These are phyloP conservation scores for Lipomyces spencermartinsiae DNA, from an alignment of 805 yeast genomes.

Conservation along the genomic window DNA sequence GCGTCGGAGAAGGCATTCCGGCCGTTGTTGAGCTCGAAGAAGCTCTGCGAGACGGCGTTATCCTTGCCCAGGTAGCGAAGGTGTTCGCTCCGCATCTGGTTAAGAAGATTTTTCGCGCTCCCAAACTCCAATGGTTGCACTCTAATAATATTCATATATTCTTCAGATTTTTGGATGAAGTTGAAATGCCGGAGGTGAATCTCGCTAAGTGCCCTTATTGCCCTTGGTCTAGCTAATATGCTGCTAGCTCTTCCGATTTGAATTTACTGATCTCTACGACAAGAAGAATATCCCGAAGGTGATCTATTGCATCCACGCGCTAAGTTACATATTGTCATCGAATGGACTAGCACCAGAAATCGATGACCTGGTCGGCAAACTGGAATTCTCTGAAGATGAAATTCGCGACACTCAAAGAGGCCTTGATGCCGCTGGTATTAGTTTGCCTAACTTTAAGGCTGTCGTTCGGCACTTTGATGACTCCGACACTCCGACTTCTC, in stretches of 20 bases:
- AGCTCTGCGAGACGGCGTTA: constrained; percentile 81
- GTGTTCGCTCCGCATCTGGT: constrained; percentile 71
- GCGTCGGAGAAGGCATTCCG: constrained; percentile 64
- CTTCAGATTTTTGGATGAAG: constrained; percentile 66
- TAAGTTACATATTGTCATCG: constrained; percentile 71
- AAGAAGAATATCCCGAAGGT: constrained; percentile 92
- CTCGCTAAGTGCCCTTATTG: background rate
- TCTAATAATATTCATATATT: constrained; percentile 91
- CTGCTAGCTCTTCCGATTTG: constrained; percentile 67
- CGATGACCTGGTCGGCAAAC: constrained; percentile 64
- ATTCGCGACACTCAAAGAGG: constrained; percentile 66
- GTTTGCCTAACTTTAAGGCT: constrained; percentile 77
- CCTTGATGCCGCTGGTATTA: constrained; percentile 66
- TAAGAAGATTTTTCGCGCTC: constrained; percentile 59
- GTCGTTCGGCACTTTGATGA: constrained; percentile 54
- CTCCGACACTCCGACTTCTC: constrained; percentile 29
- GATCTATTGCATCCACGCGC: constrained; percentile 88
- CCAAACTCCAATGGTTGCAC: constrained; percentile 76
- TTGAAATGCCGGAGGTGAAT: constrained; percentile 77
- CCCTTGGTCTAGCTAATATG: background rate
- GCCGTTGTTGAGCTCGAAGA: constrained; percentile 66
- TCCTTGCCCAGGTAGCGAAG: constrained; percentile 78
- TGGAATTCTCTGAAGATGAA: constrained; percentile 72
- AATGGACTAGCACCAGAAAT: constrained; percentile 59
- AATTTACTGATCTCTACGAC: constrained; percentile 90